phyloP scores from a whole-genome alignment of 148 eudicot genomes.

The Persicaria maculosa region DNA sequence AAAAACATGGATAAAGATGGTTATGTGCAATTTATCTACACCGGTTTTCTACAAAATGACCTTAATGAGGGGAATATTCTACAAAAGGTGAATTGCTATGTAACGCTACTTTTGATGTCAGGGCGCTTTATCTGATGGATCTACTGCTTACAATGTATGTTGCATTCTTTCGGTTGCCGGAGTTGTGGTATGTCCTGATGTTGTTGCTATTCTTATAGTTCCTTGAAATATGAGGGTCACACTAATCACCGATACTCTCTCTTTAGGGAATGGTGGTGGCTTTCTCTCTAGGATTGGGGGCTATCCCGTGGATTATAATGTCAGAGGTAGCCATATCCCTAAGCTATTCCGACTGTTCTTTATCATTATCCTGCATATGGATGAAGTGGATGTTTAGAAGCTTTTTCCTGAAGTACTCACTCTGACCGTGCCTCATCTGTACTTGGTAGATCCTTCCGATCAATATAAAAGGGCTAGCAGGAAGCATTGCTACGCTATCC shows the following conservation, averaged over 20 bases:
- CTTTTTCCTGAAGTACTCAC: background rate
- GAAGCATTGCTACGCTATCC: conserved; percentile 65
- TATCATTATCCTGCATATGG: conserved; percentile 3
- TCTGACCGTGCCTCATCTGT: background rate
- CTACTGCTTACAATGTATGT: conserved; percentile 47
- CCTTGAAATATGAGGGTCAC: background rate
- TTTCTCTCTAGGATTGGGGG: conserved; percentile 92
- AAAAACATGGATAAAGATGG: no score
- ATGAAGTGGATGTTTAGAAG: background rate
- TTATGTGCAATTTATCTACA: no score
- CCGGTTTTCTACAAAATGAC: no score
- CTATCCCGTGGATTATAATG: conserved; percentile 96
- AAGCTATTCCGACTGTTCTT: no score
- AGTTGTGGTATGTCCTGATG: conserved; percentile 62
- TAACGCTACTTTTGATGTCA: background rate
- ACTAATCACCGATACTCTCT: background rate
- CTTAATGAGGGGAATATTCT: no score
- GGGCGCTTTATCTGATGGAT: conserved; percentile 30
- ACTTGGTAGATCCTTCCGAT: conserved; percentile 69
- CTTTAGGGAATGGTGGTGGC: conserved; percentile 15
- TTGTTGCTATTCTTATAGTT: background rate
- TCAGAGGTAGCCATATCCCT: conserved; percentile 57
- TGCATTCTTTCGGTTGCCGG: conserved; percentile 72
- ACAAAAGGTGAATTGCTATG: background rate
- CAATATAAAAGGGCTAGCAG: conserved; percentile 69